Evolutionary conservation across 2,329 filamentous ascomycete species (phyloP), one percentile per base, ranked within the genome.

Genomic region (Zasmidium angulare): DNA sequence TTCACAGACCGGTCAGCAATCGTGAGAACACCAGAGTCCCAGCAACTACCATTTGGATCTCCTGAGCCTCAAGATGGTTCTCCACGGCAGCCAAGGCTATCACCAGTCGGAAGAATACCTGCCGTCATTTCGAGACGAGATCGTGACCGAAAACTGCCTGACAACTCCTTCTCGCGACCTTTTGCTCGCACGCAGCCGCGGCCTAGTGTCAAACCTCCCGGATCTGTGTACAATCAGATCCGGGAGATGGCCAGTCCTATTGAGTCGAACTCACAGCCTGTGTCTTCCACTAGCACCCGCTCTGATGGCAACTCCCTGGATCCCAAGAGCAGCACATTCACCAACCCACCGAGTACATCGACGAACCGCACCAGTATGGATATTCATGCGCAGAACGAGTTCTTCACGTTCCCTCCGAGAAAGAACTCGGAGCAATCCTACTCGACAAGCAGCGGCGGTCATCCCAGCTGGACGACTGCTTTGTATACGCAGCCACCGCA

Each of bases 31-130:
- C 62, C 56, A 23, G 63, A 62, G 46, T 47, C 52, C 10, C 19
- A 29, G 14, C 50, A 59, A 26, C 50, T 48, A 7, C 55, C 71
- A 20, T 68, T 75, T 20, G 62, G 61, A 3, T 67, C 70, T 31
- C 75, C 75, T 6, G 67, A 70, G 40, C 77, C 60, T 49, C 31
- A 40, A 19, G 86, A 64, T 19, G 60, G 55, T 26, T 67, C 69
- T 21, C 63, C 68, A 7, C 55, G 64, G 26, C 66, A 67, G 40
- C 65, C 68, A 22, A 62, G 92, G 57, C 78, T 96, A 19, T 86
- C 87, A 24, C 91, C 93, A 66, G 87, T 96, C 50, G 93, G 92
- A 9, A 86, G 93, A 17, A 96, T 96, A 53, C 93, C 93, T 9
- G 87, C 86, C 68, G 91, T 96, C 2, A 81, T 93, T 26, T 90